Evolutionary conservation across 441 rosid genomes (phyloP), one percentile per base, ranked within the genome.

Genomic region (Biscutella laevigata): DNA sequence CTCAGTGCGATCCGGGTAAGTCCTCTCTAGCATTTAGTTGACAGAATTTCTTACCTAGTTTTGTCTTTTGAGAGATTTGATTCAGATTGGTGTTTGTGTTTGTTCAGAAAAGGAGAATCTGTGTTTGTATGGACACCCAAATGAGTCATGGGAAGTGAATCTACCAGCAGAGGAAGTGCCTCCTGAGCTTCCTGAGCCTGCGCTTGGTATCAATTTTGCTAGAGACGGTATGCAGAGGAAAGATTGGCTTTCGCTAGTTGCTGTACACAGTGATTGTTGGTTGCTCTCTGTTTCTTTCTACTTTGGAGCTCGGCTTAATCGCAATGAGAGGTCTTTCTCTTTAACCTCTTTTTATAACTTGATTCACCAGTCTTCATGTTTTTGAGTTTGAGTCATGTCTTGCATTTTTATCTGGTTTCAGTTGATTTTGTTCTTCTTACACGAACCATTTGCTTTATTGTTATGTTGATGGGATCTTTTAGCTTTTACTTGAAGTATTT

Each of bases 211-310:
- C 57, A 77, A 72, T 64, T 77, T 72, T 46, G 77, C 77, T 0
- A 70, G 83, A 65, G 83, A 77, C 59, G 77, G 83, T 22, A 77
- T 74, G 80, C 75, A 70, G 74, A 69, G 76, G 36, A 74, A 74
- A 55, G 83, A 77, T 47, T 77, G 79, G 79, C 58, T 77, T 12
- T 74, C 79, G 5, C 61, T 77, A n/a, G 72, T 77, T 56, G 79
- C 82, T 2, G 77, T 77, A 5, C 82, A 77, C 46, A 70, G 77
- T 56, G 79, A 77, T 59, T 74, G 77, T 2, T 77, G 82, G 82
- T 65, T 77, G 72, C 73, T 77, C 69, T 77, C 80, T 59, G 80
- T 77, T 53, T 75, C 83, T 43, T 77, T 77, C 71, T 74, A 74
- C 71, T 67, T 77, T 52, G 83, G 80, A 48, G 80, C 80, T 14